Evolutionary conservation across 768 basidiomycete species (phyloP), one percentile per base, ranked within the genome.

Genomic region (Amanita rimosa): DNA sequence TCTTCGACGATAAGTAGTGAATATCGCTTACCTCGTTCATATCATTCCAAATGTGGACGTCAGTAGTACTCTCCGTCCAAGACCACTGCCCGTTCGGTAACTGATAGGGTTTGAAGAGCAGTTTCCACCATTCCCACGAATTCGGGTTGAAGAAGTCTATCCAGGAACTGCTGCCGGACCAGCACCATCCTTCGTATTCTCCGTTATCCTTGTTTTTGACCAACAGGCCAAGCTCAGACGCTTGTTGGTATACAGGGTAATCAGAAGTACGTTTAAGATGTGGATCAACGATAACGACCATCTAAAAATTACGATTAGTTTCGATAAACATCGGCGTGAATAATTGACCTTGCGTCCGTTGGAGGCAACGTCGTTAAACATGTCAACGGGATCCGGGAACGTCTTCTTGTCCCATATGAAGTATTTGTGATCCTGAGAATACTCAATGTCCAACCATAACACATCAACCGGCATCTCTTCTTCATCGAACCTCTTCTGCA

Each of bases 141-240:
- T 65, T 72, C 24, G 92, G 92, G 60, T 98, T 85, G 78, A 98
- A 96, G 68, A 90, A 96, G 61, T 99, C 96, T 34, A 93, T 83
- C 95, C 95, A 99, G 5, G 92, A 86, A 53, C 84, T 87, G 63
- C 85, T 91, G 33, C 96, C 96, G 19, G 89, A 80, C 96, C 96
- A 99, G 66, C 96, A 99, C 93, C 92, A 97, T 16, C 96, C 96
- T 57, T 97, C 93, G 56, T 88, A 94, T 64, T 95, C 89, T 45
- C 79, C 79, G 50, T 84, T 70, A 41, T 81, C 82, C 35, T 79
- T 75, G 27, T 81, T 76, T 64, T 93, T 97, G 54, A 91, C 80
- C 35, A 98, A 77, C 8, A 96, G 63, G 33, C 73, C 82, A n/a
- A 79, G 72, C 3, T 95, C 89, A 17, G 81, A 79, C 0, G 95